Base-by-base conservation (phyloP, 805 yeast species). In the Kuraishia floccosa region DNA sequence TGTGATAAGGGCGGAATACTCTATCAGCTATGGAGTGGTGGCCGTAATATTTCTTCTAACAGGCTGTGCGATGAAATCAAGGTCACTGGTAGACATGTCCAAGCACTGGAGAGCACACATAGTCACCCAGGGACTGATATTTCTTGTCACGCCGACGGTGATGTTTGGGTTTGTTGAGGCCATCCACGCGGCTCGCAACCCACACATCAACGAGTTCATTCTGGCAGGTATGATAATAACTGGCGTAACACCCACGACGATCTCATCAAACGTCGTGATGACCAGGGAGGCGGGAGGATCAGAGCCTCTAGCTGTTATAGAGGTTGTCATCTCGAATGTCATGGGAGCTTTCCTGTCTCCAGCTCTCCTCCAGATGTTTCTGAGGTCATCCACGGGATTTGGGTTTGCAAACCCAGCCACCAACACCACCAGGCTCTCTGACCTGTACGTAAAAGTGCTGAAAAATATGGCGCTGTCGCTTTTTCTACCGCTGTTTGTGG, bases 251-350 rank as follows among this genome's bases (percentile, higher is more conserved):
- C 96, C 96, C 18, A 86, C 96, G 6, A 86, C 96, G 0, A 94
- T 86, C 13, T 73, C 87, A 0, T 84, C 95, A 2, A 86, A 86
- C 49, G 95, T 86, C 18, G 87, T 86, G 18, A 86, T 86, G 95
- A 86, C 96, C 5, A 67, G 75, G 32, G 69, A 69, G 35, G 94
- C 96, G 1, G 75, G 78, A 40, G 96, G 95, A 6, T 83, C 85
- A 52, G 87, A 73, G 40, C 55, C 79, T 12, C 55, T 85, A 32
- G 77, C 94, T 13, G 58, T 84, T 5, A 77, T 91, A 49, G 94
- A 84, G 50, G 95, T 86, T 7, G 73, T 85, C 35, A 65, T 85
- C 21, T 95, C 95, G 2, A 86, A 86, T 47, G 46, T 85, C 29
- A 46, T 84, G 26, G 96, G 96, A 3, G 91, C 91, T 0, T 86